Conservation (phyloP, 352 stramenopile species). For the Phytophthora syringae region DNA sequence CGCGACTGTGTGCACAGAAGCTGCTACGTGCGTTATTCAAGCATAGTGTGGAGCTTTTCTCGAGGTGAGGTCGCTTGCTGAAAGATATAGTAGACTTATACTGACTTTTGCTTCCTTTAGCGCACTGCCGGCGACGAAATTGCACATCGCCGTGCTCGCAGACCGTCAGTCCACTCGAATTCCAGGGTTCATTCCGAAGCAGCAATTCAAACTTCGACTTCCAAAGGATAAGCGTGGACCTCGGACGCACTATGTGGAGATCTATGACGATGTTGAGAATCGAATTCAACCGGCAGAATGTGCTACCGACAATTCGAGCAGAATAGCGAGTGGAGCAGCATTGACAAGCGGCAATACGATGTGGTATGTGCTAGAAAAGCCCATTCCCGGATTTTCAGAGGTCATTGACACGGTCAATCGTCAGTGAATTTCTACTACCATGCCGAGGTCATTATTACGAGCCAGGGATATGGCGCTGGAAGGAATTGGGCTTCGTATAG, state of each 20-base stretch:
- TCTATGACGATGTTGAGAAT: constrained; percentile 20
- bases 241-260: constrained; percentile 33
- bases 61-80: constrained; percentile 31
- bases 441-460: no score
- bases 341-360: constrained; percentile 19
- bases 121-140: constrained; percentile 46
- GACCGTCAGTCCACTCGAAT: constrained; percentile 35
- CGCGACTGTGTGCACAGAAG: constrained; percentile 66
- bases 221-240: constrained; percentile 40
- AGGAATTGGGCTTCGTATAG: no score
- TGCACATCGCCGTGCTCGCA: constrained; percentile 63
- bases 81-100: neutral
- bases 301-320: constrained; percentile 34
- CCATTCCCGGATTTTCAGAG: constrained; percentile 48
- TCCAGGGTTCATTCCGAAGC: constrained; percentile 66
- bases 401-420: constrained; percentile 20
- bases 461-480: no score
- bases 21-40: constrained; percentile 58
- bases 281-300: constrained; percentile 45
- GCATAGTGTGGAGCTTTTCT: constrained; percentile 41
- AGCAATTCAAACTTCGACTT: constrained; percentile 60
- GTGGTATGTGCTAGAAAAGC: constrained; percentile 56
- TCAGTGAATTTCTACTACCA: neutral
- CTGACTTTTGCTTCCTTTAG: constrained; percentile 28
- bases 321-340: neutral